Base-by-base conservation (phyloP, 352 stramenopile species). In the Pythium dissotocum region DNA sequence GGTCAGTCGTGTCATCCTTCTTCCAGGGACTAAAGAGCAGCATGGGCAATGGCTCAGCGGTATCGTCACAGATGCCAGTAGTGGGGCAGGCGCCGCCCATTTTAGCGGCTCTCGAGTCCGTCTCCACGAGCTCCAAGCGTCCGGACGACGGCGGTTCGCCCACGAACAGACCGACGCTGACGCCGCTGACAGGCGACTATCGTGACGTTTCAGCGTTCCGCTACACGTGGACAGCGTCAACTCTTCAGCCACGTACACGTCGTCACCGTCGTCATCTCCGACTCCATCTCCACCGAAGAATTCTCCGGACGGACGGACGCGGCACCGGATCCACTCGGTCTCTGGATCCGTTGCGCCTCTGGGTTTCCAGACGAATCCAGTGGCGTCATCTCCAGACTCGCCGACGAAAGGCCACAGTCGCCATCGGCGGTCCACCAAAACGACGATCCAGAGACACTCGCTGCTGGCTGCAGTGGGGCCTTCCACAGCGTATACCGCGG, bases 21-120 rank as follows among this genome's bases (percentile, higher is more conserved):
- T 38, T 65, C 30, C 30, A 58, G 26, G 59, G 59, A 6, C 16
- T 65, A 6, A 65, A 65, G 42, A 44, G 33, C 44, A 42, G 51
- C 26, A 58, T 53, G 40, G 14, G 14, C 10, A 48, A n/a, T 48
- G 14, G 35, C 35, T 40, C 35, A 28, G 44, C 12, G 7, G 44
- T 9, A 2, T 21, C 44, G 10, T 21, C 44, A 53, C 44, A 53
- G 8, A 28, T 2, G 6, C 44, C 44, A 53, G 18, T 28, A 26
- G 44, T 10, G 18, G 48, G 35, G 16, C 18, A 30, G 18, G 51
- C 51, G 4, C 51, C 51, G 28, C 51, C 51, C 24, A 58, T 58
- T 28, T 10, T 58, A 10, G 51, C 51, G 10, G 30, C 51, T 6
- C 51, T 58, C 26, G 51, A 58, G 26, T 58, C 51, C 10, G 24